Base-by-base conservation (phyloP, 208 protist genomes). In the Vickermania ingenoplastis region DNA sequence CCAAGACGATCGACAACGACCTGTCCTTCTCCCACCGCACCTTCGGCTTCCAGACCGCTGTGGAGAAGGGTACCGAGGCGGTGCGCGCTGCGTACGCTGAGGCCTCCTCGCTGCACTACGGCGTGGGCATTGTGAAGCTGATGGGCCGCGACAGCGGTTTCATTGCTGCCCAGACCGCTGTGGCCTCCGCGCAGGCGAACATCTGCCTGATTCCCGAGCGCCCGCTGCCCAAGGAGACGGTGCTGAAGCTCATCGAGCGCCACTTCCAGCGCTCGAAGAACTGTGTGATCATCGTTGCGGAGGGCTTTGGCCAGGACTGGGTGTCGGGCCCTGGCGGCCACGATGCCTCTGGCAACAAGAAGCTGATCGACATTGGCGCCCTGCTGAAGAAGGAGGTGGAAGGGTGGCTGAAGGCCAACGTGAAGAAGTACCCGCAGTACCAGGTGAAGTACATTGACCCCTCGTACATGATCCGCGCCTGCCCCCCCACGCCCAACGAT, bases 1-100 rank as follows among this genome's bases (percentile, higher is more conserved):
- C 94, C 53, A 98, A 98, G 79, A 97, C 95, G 23, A 98, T 98
- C 73, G 95, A 98, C 55, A 98, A 98, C 66, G 95, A 98, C 61
- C 82, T 98, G 52, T 67, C 72, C 69, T 96, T 96, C 69, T 89
- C 94, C 17, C 87, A 97, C 69, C 78, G 86, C 59, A 95, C 93
- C 54, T 98, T 98, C 63, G 95, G 95, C 31, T 98, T 97, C 76
- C 77, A 97, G 64, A 97, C 95, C 0, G 95, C 95, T 28, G 93
- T 97, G 29, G 92, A 97, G 60, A 73, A 92, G 74, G 86, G 93
- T 36, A 69, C 76, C 13, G 31, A 75, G 28, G 92, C 92, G 23
- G 86, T 98, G 48, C 79, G 87, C 31, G 83, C 86, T 21, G 95
- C 92, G 23, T 92, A 97, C 73, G 83, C 86, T 13, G 93, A 97